phyloP scores from a whole-genome alignment of 2,329 filamentous ascomycete genomes.

The Simplicillium sp. region DNA sequence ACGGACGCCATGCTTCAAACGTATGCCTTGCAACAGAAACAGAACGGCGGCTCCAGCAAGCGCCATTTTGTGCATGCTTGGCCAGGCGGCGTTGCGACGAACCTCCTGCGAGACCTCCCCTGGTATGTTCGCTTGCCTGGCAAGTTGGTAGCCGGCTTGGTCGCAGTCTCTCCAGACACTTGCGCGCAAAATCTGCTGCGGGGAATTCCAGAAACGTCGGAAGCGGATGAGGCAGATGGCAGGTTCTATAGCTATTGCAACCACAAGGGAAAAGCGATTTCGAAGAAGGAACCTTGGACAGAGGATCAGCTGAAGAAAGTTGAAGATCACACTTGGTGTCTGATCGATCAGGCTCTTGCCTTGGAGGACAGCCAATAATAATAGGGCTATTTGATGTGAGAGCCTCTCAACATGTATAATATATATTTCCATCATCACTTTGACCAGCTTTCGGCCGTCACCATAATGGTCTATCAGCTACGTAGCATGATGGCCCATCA shows the following conservation, averaged over 20 bases:
- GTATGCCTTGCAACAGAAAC: conserved; percentile 13
- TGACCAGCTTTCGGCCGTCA: too few relatives aligned
- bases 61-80: conserved; percentile 28
- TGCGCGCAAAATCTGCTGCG: too few relatives aligned
- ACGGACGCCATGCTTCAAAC: too few relatives aligned
- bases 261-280: conserved; percentile 15
- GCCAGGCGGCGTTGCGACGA: conserved; percentile 28
- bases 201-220: too few relatives aligned
- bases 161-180: too few relatives aligned
- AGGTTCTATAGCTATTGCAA: conserved; percentile 18
- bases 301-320: conserved; percentile 18
- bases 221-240: conserved; percentile 9
- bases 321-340: conserved; percentile 19
- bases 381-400: too few relatives aligned
- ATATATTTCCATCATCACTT: too few relatives aligned
- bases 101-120: conserved; percentile 18
- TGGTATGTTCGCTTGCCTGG: conserved; percentile 14
- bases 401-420: too few relatives aligned
- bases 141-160: conserved; percentile 4
- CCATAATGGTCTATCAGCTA: too few relatives aligned
- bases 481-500: too few relatives aligned
- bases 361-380: too few relatives aligned
- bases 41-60: conserved; percentile 12
- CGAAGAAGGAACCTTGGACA: conserved; percentile 16
- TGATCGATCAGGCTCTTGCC: conserved; percentile 11